These are phyloP conservation scores for Mycena leptocephala DNA, from an alignment of 768 basidiomycete species.

Conservation along the genomic window DNA sequence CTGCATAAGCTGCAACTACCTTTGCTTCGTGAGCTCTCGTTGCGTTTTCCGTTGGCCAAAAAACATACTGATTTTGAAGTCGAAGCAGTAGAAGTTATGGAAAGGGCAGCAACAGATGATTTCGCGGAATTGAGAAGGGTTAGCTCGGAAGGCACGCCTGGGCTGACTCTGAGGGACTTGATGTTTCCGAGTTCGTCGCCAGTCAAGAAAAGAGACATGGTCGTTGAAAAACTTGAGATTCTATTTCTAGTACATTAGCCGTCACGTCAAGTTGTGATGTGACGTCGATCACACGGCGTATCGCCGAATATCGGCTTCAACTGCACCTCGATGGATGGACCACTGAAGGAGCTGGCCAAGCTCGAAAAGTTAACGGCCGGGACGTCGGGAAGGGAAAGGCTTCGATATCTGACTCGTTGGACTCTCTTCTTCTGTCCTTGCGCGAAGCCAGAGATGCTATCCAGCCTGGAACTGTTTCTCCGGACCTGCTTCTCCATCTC, in stretches of 20 bases:
- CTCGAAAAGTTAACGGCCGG: slow-evolving; percentile 75
- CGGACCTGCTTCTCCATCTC: slow-evolving; percentile 66
- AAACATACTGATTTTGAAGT: slow-evolving; percentile 58
- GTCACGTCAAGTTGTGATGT: too few relatives aligned
- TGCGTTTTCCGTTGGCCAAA: slow-evolving; percentile 2
- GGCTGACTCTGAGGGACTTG: slow-evolving; percentile 69
- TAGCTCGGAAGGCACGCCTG: slow-evolving; percentile 45
- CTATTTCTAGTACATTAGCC: too few relatives aligned
- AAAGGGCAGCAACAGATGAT: slow-evolving; percentile 51
- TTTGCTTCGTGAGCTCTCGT: slow-evolving; percentile 60
- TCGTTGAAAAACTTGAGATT: not conserved
- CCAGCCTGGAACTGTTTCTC: slow-evolving; percentile 61
- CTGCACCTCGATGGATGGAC: slow-evolving; percentile 78
- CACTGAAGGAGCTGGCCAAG: slow-evolving; percentile 85
- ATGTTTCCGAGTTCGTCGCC: slow-evolving; percentile 88
- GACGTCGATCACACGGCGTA: too few relatives aligned
- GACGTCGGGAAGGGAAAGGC: slow-evolving; percentile 66
- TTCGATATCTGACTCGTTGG: slow-evolving; percentile 73
- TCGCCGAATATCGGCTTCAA: too few relatives aligned
- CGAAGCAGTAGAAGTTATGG: slow-evolving; percentile 43
- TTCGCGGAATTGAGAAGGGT: slow-evolving; percentile 52
- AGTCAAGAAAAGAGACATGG: slow-evolving; percentile 79
- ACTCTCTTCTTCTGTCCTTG: slow-evolving; percentile 74
- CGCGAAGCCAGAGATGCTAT: slow-evolving; percentile 70
- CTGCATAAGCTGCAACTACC: slow-evolving; percentile 77